Conservation (phyloP, 2,329 filamentous ascomycete genomes). For the Pseudomassariella vexata region DNA sequence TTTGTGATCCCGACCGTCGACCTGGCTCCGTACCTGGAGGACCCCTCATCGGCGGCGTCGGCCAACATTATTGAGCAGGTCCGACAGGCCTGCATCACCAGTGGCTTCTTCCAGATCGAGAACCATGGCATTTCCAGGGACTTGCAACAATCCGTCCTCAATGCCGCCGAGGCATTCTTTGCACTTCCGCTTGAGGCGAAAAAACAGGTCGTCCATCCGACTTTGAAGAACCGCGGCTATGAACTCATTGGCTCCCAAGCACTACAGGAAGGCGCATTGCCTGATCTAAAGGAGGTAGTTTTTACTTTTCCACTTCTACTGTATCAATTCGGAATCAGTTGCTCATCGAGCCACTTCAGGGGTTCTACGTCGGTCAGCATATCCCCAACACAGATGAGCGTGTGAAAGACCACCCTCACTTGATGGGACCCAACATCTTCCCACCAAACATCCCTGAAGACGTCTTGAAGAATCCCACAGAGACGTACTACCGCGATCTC, state of each 20-base stretch:
- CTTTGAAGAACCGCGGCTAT: slow-evolving; percentile 39
- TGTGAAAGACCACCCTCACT: slow-evolving; percentile 10
- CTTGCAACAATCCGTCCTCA: slow-evolving; percentile 34
- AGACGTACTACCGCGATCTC: slow-evolving; percentile 14
- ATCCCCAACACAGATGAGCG: slow-evolving; percentile 12
- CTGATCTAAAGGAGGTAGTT: slow-evolving; percentile 39
- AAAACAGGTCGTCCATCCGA: slow-evolving; percentile 30
- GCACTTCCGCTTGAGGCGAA: slow-evolving; percentile 39
- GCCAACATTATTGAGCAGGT: slow-evolving; percentile 23
- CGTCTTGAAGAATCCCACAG: slow-evolving; percentile 11
- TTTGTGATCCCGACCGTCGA: slow-evolving; percentile 25
- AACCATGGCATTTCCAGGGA: slow-evolving; percentile 37
- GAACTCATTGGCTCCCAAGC: slow-evolving; percentile 40
- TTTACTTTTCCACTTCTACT: slow-evolving; percentile 2
- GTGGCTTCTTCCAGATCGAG: slow-evolving; percentile 48
- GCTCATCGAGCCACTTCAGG: slow-evolving; percentile 5
- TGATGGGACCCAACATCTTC: slow-evolving; percentile 18
- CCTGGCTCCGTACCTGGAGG: slow-evolving; percentile 23
- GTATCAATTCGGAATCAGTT: not conserved
- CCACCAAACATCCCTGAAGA: slow-evolving; percentile 10
- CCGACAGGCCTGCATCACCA: slow-evolving; percentile 28
- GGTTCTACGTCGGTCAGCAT: slow-evolving; percentile 17
- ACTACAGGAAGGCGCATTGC: slow-evolving; percentile 34
- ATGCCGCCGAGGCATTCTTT: slow-evolving; percentile 40
- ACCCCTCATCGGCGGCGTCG: slow-evolving; percentile 19